Base-by-base conservation (phyloP, 1,284 basidiomycete species). In the Tilletia walkeri region DNA sequence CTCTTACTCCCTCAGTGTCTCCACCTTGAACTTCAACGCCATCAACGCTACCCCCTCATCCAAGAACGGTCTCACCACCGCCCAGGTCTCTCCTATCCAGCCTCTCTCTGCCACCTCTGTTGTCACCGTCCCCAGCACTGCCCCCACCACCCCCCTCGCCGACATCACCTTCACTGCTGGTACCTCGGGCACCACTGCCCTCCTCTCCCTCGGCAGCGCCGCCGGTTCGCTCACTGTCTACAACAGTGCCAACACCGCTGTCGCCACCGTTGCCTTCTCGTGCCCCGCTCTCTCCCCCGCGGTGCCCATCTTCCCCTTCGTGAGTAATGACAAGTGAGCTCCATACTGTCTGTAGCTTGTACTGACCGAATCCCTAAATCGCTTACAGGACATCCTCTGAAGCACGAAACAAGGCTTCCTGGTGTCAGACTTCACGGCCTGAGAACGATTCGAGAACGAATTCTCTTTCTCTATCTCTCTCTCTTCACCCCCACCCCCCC, bases 291-390 rank as follows among this genome's bases (percentile, higher is more conserved):
- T 63, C 59, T 63, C 59, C 39, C 59, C 59, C 59, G 36, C 30
- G 30, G 59, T 63, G 36, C 59, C 59, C 34, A 63, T 63, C 59
- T 63, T 63, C 59, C 59, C 59, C n/a, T 63, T 36, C 59, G 59
- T 30, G 24, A 30, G 24, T 30, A 30, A 30, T 2, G 1, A 2
- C 24, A 30, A 30, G 24, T 1, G 24, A 30, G 24, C 24, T 1
- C 1, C 24, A 30, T 30, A n/a, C n/a, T 30, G 24, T 30, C 24
- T 30, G 24, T 30, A 30, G 24, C 24, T 30, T 30, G 24, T 30
- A 30, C 24, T 30, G 24, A 30, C 24, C 24, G 24, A 30, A 30
- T 2, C 24, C 24, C 24, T 30, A 30, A 30, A 30, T 30, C 24
- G 24, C 24, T 30, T 30, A 30, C 24, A 30, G 24, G 24, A 53